phyloP scores from a whole-genome alignment of 768 basidiomycete genomes.

The Mrakia blollopis region DNA sequence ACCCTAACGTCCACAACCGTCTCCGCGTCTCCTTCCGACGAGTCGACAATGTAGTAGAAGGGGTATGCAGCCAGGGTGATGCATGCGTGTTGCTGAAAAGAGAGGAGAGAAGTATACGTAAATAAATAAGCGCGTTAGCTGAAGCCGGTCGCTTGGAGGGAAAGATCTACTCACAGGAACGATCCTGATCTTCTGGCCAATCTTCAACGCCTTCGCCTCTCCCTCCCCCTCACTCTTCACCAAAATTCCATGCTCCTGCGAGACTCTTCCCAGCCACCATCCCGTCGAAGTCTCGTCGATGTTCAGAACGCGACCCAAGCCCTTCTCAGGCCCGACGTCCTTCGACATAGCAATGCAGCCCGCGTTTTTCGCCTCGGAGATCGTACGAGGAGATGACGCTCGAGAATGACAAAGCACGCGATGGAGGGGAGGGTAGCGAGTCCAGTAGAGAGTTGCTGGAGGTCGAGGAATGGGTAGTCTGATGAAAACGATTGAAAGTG shows the following conservation, averaged over 20 bases:
- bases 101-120: too few species aligned
- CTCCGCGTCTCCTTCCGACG: slow-evolving; percentile 48
- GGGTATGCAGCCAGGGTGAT: slow-evolving; percentile 70
- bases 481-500: slow-evolving; percentile 35
- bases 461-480: slow-evolving; percentile 76
- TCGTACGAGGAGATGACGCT: slow-evolving; percentile 78
- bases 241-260: slow-evolving; percentile 68
- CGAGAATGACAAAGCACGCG: slow-evolving; percentile 62
- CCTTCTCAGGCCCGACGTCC: slow-evolving; percentile 68
- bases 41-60: slow-evolving; percentile 73
- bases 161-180: slow-evolving; percentile 48
- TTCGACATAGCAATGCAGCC: slow-evolving; percentile 84
- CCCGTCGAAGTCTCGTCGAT: slow-evolving; percentile 49
- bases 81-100: slow-evolving; percentile 46
- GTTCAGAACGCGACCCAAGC: slow-evolving; percentile 64
- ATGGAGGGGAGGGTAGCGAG: slow-evolving; percentile 57
- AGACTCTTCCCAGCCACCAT: slow-evolving; percentile 44
- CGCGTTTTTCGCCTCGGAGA: slow-evolving; percentile 68
- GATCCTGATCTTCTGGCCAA: slow-evolving; percentile 65
- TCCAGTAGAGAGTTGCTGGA: slow-evolving; percentile 73
- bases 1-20: slow-evolving; percentile 76
- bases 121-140: too few species aligned
- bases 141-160: too few species aligned
- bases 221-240: slow-evolving; percentile 15
- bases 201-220: slow-evolving; percentile 42